Percentiles rank a stretch among this genome's conserved stretches.
phyloP scores from a whole-genome alignment of 352 stramenopile genomes.

The Thalassiosira ordinaria region DNA sequence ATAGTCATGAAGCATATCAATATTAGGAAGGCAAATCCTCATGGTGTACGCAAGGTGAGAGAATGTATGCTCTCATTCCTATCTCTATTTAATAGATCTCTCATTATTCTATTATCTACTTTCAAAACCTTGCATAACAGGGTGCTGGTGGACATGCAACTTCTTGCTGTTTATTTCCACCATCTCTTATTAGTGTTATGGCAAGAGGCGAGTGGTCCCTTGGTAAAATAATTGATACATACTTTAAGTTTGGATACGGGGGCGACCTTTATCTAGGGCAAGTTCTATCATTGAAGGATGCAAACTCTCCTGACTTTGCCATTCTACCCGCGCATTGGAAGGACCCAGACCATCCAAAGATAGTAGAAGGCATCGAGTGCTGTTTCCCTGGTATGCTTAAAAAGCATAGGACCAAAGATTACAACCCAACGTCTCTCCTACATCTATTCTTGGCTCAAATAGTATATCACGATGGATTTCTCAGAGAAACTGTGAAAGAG shows the following conservation, averaged over 20 bases:
- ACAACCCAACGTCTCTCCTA: background rate
- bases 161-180: background rate
- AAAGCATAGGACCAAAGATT: background rate
- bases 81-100: background rate
- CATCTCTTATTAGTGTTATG: constrained; percentile 4
- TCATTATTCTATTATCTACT: no score
- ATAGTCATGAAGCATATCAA: background rate
- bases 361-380: background rate
- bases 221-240: constrained; percentile 8
- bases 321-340: background rate
- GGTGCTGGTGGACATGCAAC: background rate
- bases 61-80: background rate
- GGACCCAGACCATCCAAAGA: background rate
- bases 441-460: background rate
- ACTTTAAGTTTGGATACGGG: constrained; percentile 4
- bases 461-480: background rate
- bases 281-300: background rate
- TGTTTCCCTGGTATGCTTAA: background rate
- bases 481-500: background rate
- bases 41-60: background rate
- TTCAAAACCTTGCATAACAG: no score
- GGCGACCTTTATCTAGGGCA: background rate
- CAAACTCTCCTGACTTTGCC: background rate
- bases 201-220: constrained; percentile 8
- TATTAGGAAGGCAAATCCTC: background rate